Evolutionary conservation across 2,329 filamentous ascomycete species (phyloP).

Genomic region (Fusarium sp.): DNA sequence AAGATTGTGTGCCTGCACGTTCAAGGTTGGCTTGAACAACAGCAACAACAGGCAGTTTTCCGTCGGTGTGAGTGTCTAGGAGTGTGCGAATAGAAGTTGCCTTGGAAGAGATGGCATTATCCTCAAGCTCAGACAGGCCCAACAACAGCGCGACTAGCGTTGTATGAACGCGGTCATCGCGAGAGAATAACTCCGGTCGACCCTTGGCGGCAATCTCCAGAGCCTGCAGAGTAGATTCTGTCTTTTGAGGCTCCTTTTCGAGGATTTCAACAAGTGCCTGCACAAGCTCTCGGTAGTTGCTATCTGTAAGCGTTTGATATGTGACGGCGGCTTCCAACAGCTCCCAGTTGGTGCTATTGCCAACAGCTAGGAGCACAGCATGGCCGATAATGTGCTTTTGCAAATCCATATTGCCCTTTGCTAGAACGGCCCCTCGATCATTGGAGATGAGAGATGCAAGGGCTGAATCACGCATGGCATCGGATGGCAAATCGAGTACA

Average conservation of each 20-base stretch:
- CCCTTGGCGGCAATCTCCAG: conserved; percentile 64
- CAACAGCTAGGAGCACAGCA: conserved; percentile 57
- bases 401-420: conserved; percentile 56
- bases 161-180: conserved; percentile 62
- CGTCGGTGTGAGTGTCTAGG: conserved; percentile 60
- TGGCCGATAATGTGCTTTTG: conserved; percentile 63
- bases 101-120: conserved; percentile 56
- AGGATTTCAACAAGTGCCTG: conserved; percentile 54
- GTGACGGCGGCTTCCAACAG: conserved; percentile 64
- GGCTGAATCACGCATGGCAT: conserved; percentile 47
- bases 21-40: conserved; percentile 71
- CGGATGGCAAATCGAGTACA: conserved; percentile 54
- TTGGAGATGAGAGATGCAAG: conserved; percentile 64
- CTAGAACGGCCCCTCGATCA: conserved; percentile 55
- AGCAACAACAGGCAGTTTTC: conserved; percentile 60
- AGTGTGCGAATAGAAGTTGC: conserved; percentile 59
- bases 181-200: conserved; percentile 59
- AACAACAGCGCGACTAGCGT: conserved; percentile 66
- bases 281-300: conserved; percentile 53
- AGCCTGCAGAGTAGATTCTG: conserved; percentile 56
- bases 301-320: conserved; percentile 57
- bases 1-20: conserved; percentile 61
- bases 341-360: conserved; percentile 55
- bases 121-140: conserved; percentile 65
- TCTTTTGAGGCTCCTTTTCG: conserved; percentile 48